These are phyloP conservation scores for Elsinoe australis DNA, from an alignment of 2,329 filamentous ascomycete species.

Conservation along the genomic window DNA sequence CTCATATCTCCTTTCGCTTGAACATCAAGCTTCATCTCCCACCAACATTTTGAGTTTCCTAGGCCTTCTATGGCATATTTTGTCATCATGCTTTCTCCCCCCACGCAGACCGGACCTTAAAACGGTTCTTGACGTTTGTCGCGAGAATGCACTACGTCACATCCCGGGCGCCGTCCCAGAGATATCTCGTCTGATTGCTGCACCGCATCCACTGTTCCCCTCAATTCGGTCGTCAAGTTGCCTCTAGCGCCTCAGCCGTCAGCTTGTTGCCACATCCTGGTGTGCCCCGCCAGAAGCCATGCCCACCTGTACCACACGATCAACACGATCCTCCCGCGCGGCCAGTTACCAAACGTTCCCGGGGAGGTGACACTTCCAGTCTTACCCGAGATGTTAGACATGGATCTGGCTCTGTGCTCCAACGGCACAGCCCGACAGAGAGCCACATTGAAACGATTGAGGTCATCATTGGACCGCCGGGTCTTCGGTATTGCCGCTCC, in stretches of 20 bases:
- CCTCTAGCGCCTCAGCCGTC: slow-evolving; percentile 6
- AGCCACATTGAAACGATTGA: slow-evolving; percentile 9
- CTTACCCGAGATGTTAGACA: slow-evolving; percentile 6
- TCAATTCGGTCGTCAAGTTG: slow-evolving; percentile 8
- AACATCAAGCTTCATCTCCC: slow-evolving; percentile 5
- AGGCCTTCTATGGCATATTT: not conserved
- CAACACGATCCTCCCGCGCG: slow-evolving; percentile 1
- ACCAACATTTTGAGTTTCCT: not conserved
- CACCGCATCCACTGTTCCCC: slow-evolving; percentile 7
- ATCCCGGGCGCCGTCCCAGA: slow-evolving; percentile 9
- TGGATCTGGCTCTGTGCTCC: slow-evolving; percentile 4
- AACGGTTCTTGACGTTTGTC: slow-evolving; percentile 14
- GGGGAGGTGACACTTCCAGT: not conserved
- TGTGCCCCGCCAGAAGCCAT: not conserved
- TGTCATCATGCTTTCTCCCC: slow-evolving; percentile 13
- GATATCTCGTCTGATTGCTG: slow-evolving; percentile 12
- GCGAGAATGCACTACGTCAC: slow-evolving; percentile 13
- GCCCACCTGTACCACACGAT: slow-evolving; percentile 14
- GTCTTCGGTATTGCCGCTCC: not conserved
- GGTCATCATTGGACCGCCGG: slow-evolving; percentile 11
- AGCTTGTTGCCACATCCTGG: not conserved
- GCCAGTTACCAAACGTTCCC: not conserved
- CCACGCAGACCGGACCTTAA: slow-evolving; percentile 9
- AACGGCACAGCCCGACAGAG: slow-evolving; percentile 3
- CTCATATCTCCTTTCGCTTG: not conserved